Conservation (phyloP, 805 yeast species). For the Kodamaea neixiangensis region DNA sequence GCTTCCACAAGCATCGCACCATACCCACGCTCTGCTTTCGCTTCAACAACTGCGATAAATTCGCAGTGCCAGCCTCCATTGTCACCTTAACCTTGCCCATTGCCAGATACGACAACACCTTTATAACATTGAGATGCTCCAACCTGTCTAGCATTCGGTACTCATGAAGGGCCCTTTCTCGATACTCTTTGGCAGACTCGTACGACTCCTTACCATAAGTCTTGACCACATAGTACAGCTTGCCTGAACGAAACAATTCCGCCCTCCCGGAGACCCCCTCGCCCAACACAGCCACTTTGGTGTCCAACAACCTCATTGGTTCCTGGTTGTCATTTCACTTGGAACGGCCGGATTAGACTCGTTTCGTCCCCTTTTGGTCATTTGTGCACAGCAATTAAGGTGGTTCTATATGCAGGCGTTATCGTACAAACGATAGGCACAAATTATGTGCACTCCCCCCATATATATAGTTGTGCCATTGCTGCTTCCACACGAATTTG, state of each 20-base stretch:
- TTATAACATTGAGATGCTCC: constrained; percentile 36
- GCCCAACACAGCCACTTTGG: not conserved
- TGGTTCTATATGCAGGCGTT: not conserved
- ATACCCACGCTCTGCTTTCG: constrained; percentile 11
- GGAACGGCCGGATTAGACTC: not conserved
- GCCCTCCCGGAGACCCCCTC: constrained; percentile 37
- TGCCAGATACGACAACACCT: constrained; percentile 29
- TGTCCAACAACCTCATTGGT: constrained; percentile 5
- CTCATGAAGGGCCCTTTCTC: constrained; percentile 39
- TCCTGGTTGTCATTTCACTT: not conserved
- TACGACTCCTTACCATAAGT: constrained; percentile 40
- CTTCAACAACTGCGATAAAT: constrained; percentile 17
- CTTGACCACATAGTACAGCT: constrained; percentile 43
- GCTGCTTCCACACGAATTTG: not conserved
- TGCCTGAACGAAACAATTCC: constrained; percentile 21
- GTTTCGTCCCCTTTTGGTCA: not conserved
- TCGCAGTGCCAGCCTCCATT: constrained; percentile 33
- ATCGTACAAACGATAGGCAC: constrained; percentile 2
- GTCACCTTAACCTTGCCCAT: constrained; percentile 26
- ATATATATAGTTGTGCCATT: constrained; percentile 4
- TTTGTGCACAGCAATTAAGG: constrained; percentile 1
- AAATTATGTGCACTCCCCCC: constrained; percentile 4
- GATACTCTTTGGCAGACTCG: constrained; percentile 44
- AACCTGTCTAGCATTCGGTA: constrained; percentile 28
- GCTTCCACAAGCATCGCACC: constrained; percentile 40